Evolutionary conservation across 2,329 filamentous ascomycete genomes (phyloP), one percentile per base, ranked within the genome.

Genomic region (Aspergillus sp.): DNA sequence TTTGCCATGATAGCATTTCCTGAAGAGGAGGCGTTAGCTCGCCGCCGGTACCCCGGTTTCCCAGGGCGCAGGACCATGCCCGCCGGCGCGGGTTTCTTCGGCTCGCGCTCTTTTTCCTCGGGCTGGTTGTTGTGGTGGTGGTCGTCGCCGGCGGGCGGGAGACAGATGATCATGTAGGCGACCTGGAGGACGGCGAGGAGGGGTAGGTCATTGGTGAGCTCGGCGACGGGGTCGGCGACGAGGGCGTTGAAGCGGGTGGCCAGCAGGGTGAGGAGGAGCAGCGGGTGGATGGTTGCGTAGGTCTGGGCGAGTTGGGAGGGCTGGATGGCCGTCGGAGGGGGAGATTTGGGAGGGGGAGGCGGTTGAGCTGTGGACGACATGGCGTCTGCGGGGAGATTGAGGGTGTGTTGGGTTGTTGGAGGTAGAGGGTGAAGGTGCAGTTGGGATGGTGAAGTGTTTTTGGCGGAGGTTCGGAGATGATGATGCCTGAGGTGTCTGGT

Each of bases 211-310:
- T 68, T 78, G 13, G 81, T 70, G 35, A 95, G 79, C 6, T 86
- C 81, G 14, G 79, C 72, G 2, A 87, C 80, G 0, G 91, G 89
- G 58, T 92, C 82, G 14, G 79, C 76, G 24, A 95, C 87, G 22
- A 95, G 77, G 16, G 79, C 73, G 33, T 74, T 68, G 71, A 95
- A 93, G 36, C 81, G 81, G 57, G 82, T 65, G 43, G 80, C 78
- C 65, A 87, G 85, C 33, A 87, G 72, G 9, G 79, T 80, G 26
- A 89, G 78, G 26, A 95, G 77, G 10, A 90, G 71, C 22, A 80
- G 71, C 0, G 89, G 86, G 60, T 95, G 88, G 17, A 84, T 70
- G 63, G 89, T 79, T 11, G 86, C 82, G 65, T 87, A 81, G 19
- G 80, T 67, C 47, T 72, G 76, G 2, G 82, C 79, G 17, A 75